Evolutionary conservation across 2,329 filamentous ascomycete genomes (phyloP), one percentile per base, ranked within the genome.

Genomic region (Albifimbria verrucaria): DNA sequence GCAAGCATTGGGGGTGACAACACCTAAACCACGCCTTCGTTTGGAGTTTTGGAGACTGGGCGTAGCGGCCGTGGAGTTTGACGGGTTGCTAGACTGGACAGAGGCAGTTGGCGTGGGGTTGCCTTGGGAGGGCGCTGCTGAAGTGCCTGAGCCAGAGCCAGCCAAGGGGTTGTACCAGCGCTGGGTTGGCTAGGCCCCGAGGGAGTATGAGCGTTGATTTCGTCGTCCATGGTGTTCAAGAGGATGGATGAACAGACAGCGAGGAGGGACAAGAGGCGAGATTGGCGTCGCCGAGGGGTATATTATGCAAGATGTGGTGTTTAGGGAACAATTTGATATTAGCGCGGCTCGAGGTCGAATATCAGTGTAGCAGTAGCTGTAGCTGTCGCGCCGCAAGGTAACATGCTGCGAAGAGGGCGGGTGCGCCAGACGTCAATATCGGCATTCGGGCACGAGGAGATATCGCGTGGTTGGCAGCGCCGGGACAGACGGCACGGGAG

Each of bases 1-100:
- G 63, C 81, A 84, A 22, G 81, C 81, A 66, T 83, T 84, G 42
- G 79, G 78, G 4, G 81, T 84, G 12, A 84, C 80, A 1, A 83
- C 68, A 18, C 81, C 81, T 4, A 81, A 62, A 2, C 81, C 81
- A 47, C 81, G 75, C 47, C 77, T 73, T 17, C 81, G 72, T 63
- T 83, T 84, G 3, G 78, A 77, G 20, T 69, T 62, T 51, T 72
- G 66, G 3, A 62, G 47, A 53, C 63, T 58, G 22, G 62, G 52
- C n/a, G 59, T 55, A 26, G 62, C 32, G 25, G 52, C 53, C 15
- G 63, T 57, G 51, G 56, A 50, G 20, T 59, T 61, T 28, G 65
- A 61, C 15, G 63, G 58, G 23, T 62, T 60, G 39, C 60, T 62
- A 28, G 65, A 62, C 15, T 67, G 63, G 23, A 54, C 55, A 45